These are phyloP conservation scores for Paecilomyces dactylethromorphus DNA, from an alignment of 2,329 filamentous ascomycete species.

Conservation along the genomic window DNA sequence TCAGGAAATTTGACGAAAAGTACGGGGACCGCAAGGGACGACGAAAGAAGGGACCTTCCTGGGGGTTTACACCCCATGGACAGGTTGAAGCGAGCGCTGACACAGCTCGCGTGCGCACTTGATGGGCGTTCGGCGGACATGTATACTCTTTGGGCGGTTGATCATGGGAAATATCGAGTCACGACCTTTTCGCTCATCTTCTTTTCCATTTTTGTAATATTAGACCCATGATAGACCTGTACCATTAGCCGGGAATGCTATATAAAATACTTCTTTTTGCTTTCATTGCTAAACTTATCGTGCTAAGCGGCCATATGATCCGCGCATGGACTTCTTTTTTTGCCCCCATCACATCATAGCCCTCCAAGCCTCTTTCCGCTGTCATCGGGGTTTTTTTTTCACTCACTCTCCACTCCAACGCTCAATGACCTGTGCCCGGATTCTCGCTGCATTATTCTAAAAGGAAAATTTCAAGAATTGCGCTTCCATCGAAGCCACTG, in stretches of 20 bases:
- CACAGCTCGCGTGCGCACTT: slow-evolving; percentile 35
- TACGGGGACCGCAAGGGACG: slow-evolving; percentile 74
- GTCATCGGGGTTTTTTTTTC: background rate
- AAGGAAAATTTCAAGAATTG: background rate
- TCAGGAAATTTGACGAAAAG: slow-evolving; percentile 91
- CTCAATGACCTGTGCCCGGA: background rate
- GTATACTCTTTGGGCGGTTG: slow-evolving; percentile 3
- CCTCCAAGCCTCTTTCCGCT: background rate
- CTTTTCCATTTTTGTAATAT: background rate
- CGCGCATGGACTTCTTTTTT: background rate
- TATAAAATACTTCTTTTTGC: background rate
- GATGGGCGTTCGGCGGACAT: slow-evolving; percentile 5
- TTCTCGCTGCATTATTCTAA: background rate
- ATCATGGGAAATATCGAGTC: background rate
- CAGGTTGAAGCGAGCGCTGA: slow-evolving; percentile 26
- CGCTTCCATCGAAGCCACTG: background rate
- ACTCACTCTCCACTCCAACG: background rate
- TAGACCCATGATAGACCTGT: slow-evolving; percentile 3
- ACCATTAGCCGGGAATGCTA: background rate
- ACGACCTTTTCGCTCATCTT: background rate
- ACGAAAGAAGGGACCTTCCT: slow-evolving; percentile 51
- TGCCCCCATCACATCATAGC: background rate
- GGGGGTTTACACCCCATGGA: slow-evolving; percentile 42
- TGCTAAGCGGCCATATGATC: background rate
- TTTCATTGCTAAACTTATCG: background rate